Base-by-base conservation (phyloP, 306 rosid genomes). In the Geum urbanum region DNA sequence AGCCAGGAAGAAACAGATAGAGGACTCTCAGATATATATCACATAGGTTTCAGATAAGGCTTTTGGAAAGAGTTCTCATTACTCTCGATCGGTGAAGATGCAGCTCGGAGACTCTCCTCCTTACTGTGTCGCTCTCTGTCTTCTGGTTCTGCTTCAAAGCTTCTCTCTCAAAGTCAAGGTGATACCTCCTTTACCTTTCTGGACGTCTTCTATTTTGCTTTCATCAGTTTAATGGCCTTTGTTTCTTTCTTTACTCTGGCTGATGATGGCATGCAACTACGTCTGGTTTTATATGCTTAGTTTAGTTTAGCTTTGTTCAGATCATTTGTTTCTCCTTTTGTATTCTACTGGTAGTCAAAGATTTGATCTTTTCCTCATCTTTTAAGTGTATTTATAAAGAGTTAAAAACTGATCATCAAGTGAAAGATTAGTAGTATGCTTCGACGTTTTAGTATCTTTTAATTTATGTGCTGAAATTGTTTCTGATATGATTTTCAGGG, bases 151-250 rank as follows among this genome's bases (percentile, higher is more conserved):
- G 0, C 78, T 82, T 80, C 92, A 78, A 76, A 74, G 81, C 84
- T 83, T 78, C 87, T 49, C 12, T 85, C 90, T 54, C 81, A 55
- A 35, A 96, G 96, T 54, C 81, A 55, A 35, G 97, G 96, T 89
- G 72, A 61, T 15, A 19, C 22, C 64, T 0, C 8, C 68, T 24
- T 47, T 35, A 13, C 37, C 53, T 47, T 63, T 65, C 63, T 72
- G 59, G 66, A 8, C 24, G 22, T 46, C 18, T 20, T 40, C 52
- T 20, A 16, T 39, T 56, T 32, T 7, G 40, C 69, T 76, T 60
- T 37, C 4, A 2, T 32, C 37, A 32, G 37, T 32, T 32, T 32
- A 2, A 32, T 61, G 51, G 66, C 11, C 44, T 64, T 73, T 63
- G 41, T 70, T n/a, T 9, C 0, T 46, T 32, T 71, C 5, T 40